Evolutionary conservation across 768 basidiomycete genomes (phyloP).

Genomic region (Hericium alpestre): DNA sequence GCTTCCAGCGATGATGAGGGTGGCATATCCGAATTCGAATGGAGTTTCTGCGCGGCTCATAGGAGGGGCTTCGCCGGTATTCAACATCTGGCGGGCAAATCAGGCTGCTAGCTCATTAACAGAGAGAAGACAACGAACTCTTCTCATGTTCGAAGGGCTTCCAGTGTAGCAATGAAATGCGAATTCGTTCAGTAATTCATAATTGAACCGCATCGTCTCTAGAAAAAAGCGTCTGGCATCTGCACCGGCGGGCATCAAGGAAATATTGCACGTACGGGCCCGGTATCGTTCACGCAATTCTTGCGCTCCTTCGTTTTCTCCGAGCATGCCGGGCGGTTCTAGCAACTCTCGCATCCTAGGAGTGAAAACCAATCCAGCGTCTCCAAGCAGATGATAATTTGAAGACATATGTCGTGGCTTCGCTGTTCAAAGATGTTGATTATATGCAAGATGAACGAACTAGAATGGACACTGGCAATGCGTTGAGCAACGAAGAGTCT

Average conservation of each 20-base stretch:
- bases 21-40: constrained; percentile 12
- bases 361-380: too few relatives aligned
- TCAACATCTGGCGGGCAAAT: not conserved
- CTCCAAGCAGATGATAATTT: too few relatives aligned
- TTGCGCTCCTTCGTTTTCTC: not conserved
- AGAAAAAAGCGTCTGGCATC: not conserved
- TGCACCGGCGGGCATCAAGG: too few relatives aligned
- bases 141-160: not conserved
- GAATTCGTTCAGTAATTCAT: not conserved
- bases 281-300: not conserved
- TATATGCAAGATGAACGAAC: too few relatives aligned
- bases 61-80: constrained; percentile 9
- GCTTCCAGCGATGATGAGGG: constrained; percentile 10
- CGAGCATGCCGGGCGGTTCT: too few relatives aligned
- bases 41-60: constrained; percentile 13
- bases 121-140: not conserved
- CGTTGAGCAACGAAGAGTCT: too few relatives aligned
- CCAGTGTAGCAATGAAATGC: not conserved
- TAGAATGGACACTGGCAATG: too few relatives aligned
- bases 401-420: too few relatives aligned
- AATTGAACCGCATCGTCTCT: not conserved
- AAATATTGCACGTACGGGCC: not conserved
- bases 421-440: too few relatives aligned
- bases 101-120: not conserved
- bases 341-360: too few relatives aligned